Base-by-base conservation (phyloP, 305 asterid species). In the Plantago rigida region DNA sequence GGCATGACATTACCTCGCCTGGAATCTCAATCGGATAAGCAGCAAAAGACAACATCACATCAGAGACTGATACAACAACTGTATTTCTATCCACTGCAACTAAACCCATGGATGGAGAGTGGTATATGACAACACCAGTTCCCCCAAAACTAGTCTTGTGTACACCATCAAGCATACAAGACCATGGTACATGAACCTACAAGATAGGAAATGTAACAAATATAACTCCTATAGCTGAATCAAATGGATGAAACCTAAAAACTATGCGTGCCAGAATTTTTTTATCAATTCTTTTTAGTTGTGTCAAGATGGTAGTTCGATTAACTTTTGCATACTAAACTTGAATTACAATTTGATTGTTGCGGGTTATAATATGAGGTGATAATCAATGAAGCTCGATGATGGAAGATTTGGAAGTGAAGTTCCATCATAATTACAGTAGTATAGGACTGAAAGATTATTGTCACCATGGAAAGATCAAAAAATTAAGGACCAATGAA, bases 161-260 rank as follows among this genome's bases (percentile, higher is more conserved):
- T 69, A 93, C 99, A 61, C 99, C 97, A 73, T 93, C 99, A 72
- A 89, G 83, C 99, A 93, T 89, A 78, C 99, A 93, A 73, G 89
- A 80, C 17, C 97, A 87, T 56, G 99, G 99, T 62, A 93, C 99
- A 74, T 93, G 94, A 77, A 87, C 99, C 99, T 92, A 85, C 60
- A 72, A 70, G 54, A 51, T 71, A 51, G 15, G 71, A 49, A 56
- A 70, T 53, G 57, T 47, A 63, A 56, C 62, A 36, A 36, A 8
- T 36, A 36, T 1, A 7, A 36, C 44, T 36, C 44, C 44, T 1
- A 6, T 36, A 36, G 44, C 44, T 36, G 44, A 36, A 6, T 36
- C 44, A 8, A 36, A 36, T 36, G 9, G 9, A 36, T 5, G 1
- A 36, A 36, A 8, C 44, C 39, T 8, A 36, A 7, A 6, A 0